Conservation (phyloP, 148 eudicot genomes). For the Cornus kousa region DNA sequence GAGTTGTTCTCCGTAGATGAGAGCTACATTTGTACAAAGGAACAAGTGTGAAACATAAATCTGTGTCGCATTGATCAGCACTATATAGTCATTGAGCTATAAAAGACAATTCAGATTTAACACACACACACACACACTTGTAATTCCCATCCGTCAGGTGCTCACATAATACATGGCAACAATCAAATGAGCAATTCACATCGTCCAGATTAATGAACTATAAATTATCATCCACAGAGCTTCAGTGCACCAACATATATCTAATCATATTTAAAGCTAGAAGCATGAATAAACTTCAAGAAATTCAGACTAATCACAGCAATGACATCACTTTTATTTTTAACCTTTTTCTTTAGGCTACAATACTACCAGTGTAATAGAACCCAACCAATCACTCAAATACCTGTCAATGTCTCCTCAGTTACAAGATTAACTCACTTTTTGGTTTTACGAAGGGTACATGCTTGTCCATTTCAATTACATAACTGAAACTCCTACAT, state of each 20-base stretch:
- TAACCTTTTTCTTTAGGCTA: too few species aligned
- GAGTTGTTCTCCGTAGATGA: too few species aligned
- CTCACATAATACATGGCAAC: not conserved
- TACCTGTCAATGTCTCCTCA: too few species aligned
- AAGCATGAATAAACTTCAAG: not conserved
- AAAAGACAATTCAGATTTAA: not conserved
- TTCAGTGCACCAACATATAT: not conserved
- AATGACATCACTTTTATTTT: conserved; percentile 32
- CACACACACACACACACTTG: not conserved
- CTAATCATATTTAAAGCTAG: not conserved
- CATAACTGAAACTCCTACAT: too few species aligned
- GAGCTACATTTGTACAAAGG: too few species aligned
- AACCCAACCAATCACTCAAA: too few species aligned
- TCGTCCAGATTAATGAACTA: too few species aligned
- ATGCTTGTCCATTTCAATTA: too few species aligned
- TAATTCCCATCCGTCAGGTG: not conserved
- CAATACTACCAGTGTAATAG: too few species aligned
- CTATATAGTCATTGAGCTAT: not conserved
- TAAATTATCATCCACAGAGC: not conserved
- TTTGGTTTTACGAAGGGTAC: too few species aligned
- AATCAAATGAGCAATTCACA: not conserved
- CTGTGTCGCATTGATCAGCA: not conserved
- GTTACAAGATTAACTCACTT: too few species aligned
- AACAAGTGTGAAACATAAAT: too few species aligned
- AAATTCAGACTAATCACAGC: not conserved